Evolutionary conservation across 2,329 filamentous ascomycete species (phyloP), one percentile per base, ranked within the genome.

Genomic region (Diaporthe vaccinii): DNA sequence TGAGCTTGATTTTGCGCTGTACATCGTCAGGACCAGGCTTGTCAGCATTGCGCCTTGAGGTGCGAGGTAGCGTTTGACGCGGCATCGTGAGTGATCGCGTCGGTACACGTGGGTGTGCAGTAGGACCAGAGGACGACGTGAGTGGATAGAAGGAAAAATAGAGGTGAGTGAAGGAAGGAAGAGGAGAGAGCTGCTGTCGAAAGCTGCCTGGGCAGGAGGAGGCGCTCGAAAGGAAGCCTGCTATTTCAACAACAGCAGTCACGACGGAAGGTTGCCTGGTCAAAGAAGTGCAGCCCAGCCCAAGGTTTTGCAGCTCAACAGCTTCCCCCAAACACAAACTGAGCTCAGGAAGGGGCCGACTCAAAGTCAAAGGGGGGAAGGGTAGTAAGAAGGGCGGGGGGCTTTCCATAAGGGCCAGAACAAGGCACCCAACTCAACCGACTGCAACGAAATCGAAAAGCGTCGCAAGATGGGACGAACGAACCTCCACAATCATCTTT

Each of bases 1-100:
- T 90, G 86, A 99, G 91, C 91, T 96, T 97, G 85, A 99, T 90
- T 82, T 92, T 94, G 82, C 97, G 92, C 90, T 98, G 94, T 81
- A 93, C 8, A 14, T 75, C 73, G 62, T 20, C 22, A 73, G 67
- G 75, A 58, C 65, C 67, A 34, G 59, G 67, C n/a, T 28, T 34
- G 49, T 75, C 49, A 73, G 75, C 73, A 17, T n/a, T 53, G 41
- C 53, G 59, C 39, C 86, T 74, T 67, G 69, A 12, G 36, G 12
- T 34, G n/a, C 49, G 67, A 44, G 44, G 28, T 15, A 9, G n/a
- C 61, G 28, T 46, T 17, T 12, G 20, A 59, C 28, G 57, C 46
- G 58, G 44, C 39, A 55, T 65, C 36, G 53, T 51, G 25, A 17
- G 34, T 59, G 28, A 15, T 36, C 12, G 72, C 25, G 34, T 58